These are phyloP conservation scores for Sherardia arvensis DNA, from an alignment of 257 asterid species.

Conservation along the genomic window DNA sequence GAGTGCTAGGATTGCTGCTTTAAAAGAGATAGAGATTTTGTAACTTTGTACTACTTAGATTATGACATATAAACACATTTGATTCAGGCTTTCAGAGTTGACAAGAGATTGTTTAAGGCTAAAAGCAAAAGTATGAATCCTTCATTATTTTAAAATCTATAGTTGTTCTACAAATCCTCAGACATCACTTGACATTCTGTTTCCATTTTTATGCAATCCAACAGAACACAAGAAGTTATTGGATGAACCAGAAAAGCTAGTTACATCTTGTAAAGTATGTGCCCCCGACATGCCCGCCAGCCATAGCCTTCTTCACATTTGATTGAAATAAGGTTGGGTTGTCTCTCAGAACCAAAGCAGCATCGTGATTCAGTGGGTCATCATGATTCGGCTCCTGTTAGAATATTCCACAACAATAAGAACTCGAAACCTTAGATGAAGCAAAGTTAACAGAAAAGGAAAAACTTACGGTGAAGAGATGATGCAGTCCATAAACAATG, in stretches of 20 bases:
- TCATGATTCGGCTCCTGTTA: conserved; percentile 33
- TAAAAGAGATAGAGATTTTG: conserved; percentile 73
- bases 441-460: neutral
- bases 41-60: conserved; percentile 14
- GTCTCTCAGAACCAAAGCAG: conserved; percentile 30
- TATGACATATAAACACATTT: neutral
- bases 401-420: neutral
- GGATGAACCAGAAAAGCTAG: neutral
- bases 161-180: neutral
- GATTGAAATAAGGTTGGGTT: conserved; percentile 29
- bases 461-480: conserved; percentile 66
- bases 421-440: neutral
- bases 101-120: neutral
- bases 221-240: neutral
- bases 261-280: conserved; percentile 23
- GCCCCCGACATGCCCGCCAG: conserved; percentile 31
- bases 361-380: conserved; percentile 35
- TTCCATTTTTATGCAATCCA: neutral
- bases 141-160: neutral
- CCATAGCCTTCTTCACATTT: conserved; percentile 43
- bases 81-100: neutral
- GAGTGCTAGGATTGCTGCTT: conserved; percentile 53
- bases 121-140: neutral
- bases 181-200: neutral
- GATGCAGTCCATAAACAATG: conserved; percentile 31